Evolutionary conservation across 2,329 filamentous ascomycete genomes (phyloP).

Genomic region (Botrytis galanthina): DNA sequence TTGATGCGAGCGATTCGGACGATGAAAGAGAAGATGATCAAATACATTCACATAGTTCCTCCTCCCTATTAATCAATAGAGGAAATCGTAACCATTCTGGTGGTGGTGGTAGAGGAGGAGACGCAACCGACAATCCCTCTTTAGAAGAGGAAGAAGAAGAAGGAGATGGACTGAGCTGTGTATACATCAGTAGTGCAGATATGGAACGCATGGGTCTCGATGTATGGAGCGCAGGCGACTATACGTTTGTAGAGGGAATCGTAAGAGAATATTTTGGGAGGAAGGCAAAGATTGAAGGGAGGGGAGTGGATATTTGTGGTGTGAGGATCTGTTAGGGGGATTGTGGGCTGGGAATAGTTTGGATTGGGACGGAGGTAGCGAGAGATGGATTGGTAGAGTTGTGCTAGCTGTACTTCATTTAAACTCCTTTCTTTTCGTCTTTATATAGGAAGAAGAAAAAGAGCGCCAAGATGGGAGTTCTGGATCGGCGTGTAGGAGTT

Average conservation of each 20-base stretch:
- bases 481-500: background rate
- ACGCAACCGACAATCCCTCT: conserved; percentile 44
- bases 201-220: conserved; percentile 73
- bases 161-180: conserved; percentile 32
- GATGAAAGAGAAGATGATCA: conserved; percentile 39
- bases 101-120: background rate
- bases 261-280: conserved; percentile 64
- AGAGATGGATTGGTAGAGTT: background rate
- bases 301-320: conserved; percentile 72
- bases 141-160: conserved; percentile 47
- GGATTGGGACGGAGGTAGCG: background rate
- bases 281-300: conserved; percentile 61
- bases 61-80: background rate
- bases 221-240: conserved; percentile 70
- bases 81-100: background rate
- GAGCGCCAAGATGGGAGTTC: background rate
- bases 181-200: conserved; percentile 62
- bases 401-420: background rate
- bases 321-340: conserved; percentile 59
- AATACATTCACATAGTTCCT: background rate
- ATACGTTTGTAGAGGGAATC: conserved; percentile 64
- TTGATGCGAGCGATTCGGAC: conserved; percentile 46
- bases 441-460: background rate
- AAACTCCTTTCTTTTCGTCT: background rate
- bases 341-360: background rate